A percentile compares a stretch with the other conserved stretches of the same genome.
Evolutionary conservation across 2,329 filamentous ascomycete genomes (phyloP).

Genomic region (Monosporascus sp.): DNA sequence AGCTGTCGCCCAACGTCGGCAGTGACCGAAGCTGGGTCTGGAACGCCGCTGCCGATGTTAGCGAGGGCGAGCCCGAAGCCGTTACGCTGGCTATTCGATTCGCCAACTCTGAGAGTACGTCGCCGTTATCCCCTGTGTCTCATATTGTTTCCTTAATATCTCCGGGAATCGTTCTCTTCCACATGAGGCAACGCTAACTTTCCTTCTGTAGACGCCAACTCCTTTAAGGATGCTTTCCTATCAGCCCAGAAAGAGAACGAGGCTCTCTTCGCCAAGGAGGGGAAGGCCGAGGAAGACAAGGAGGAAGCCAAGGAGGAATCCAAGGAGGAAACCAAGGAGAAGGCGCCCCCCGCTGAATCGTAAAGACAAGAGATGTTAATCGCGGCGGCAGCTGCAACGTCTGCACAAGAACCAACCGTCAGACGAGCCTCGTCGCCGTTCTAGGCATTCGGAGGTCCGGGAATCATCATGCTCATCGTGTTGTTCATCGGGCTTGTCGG

Average conservation of each 20-base stretch:
- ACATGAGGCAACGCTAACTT: constrained; percentile 18
- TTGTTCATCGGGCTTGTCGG: background rate
- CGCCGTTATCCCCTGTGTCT: background rate
- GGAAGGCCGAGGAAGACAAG: constrained; percentile 24
- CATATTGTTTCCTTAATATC: background rate
- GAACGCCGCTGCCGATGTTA: constrained; percentile 97
- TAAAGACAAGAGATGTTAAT: background rate
- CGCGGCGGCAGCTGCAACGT: background rate
- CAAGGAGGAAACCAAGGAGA: constrained; percentile 15
- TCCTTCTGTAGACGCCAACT: constrained; percentile 72
- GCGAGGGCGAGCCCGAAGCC: constrained; percentile 94
- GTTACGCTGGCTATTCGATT: constrained; percentile 96
- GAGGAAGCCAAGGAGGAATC: constrained; percentile 22
- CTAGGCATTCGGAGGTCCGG: background rate
- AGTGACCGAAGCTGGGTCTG: constrained; percentile 99
- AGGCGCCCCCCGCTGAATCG: constrained; percentile 3
- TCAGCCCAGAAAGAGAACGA: constrained; percentile 97
- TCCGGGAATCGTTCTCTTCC: background rate
- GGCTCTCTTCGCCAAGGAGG: constrained; percentile 63
- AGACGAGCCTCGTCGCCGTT: background rate
- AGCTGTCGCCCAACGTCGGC: constrained; percentile 94
- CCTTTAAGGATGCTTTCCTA: constrained; percentile 96
- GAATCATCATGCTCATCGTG: background rate
- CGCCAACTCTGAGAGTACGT: constrained; percentile 92
- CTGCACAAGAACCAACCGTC: background rate